Base-by-base conservation (phyloP, 495 filamentous ascomycete species). In the Daldinia childiae region DNA sequence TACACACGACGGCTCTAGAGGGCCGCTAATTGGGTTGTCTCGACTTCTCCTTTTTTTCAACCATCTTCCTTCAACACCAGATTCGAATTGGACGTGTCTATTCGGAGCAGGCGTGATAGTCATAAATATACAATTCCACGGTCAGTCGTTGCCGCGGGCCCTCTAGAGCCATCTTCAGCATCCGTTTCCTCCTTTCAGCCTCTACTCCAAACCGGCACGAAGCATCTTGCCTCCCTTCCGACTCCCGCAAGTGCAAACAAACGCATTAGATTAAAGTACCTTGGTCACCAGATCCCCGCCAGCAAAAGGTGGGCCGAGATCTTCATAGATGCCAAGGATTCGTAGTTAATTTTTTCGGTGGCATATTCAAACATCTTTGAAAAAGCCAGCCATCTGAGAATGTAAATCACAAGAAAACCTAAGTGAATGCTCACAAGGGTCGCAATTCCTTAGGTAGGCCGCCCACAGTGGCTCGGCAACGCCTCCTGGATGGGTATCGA, bases 401-500 rank as follows among this genome's bases (percentile, higher is more conserved):
- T 75, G 72, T 77, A 79, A 76, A 77, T 75, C 69, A 69, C 72
- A 79, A 79, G 70, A 76, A 77, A 68, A 69, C 50, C 57, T 66
- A 43, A 77, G 58, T 38, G 58, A 51, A 68, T 63, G 66, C 72
- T 74, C 64, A 51, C 69, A 55, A 66, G 21, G 56, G 69, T 76
- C 68, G 73, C 76, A 72, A 77, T 68, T 72, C 69, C 75, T 64
- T 60, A 64, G 57, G 69, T 59, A 61, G 63, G 65, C 73, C 62
- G 68, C 68, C 59, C 68, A 73, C 68, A 39, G 58, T 72, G 62
- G 64, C 61, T 66, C 63, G 65, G 64, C 62, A 68, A 65, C 58
- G 62, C 68, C 75, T 76, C 69, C 74, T 77, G 74, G 74, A 79
- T 78, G 83, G 83, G 82, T 84, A 85, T 85, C 82, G 82, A 84